Evolutionary conservation across 2,329 filamentous ascomycete species (phyloP), one percentile per base, ranked within the genome.

Genomic region (Sclerotinia minor): DNA sequence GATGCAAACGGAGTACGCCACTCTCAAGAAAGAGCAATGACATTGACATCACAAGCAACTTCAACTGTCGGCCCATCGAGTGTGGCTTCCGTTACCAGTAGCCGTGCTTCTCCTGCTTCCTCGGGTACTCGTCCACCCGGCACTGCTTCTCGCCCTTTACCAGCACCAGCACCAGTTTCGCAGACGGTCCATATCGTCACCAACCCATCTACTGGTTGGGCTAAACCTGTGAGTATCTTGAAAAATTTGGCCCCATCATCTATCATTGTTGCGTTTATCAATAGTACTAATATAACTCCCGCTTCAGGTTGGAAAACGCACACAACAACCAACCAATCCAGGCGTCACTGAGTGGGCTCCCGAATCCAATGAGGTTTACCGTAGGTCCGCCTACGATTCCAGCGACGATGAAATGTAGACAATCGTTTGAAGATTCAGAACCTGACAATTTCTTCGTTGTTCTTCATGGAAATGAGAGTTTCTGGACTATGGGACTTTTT

Each of bases 1-100:
- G 72, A 72, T 55, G 61, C 68, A 21, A 49, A 29, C 38, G 72
- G 72, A 32, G 53, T 65, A 24, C 52, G 49, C 7, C 70, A 72
- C 24, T 2, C 41, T 9, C 32, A 63, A 21, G 8, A 35, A 5
- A 57, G n/a, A 0, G 26, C 57, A n/a, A 64, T 64, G n/a, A 29
- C 65, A 5, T 54, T 49, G 3, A 53, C 50, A 17, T 64, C 61
- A 19, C n/a, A 9, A 11, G 19, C 61, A 17, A 29, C 64, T n/a
- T 66, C 64, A 6, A 24, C 21, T 21, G 17, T 50, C 21, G 45
- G 59, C 7, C 15, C 8, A 38, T 38, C 45, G 21, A 61, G 59
- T n/a, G n/a, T 19, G 13, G n/a, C 59, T 24, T 50, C 59, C 35
- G 29, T 50, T 21, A 24, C 45, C 8, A 35, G 59, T 2, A 7